These are phyloP conservation scores for Euptelea pleiosperma DNA, from an alignment of 164 flowering plant genomes.

Conservation along the genomic window DNA sequence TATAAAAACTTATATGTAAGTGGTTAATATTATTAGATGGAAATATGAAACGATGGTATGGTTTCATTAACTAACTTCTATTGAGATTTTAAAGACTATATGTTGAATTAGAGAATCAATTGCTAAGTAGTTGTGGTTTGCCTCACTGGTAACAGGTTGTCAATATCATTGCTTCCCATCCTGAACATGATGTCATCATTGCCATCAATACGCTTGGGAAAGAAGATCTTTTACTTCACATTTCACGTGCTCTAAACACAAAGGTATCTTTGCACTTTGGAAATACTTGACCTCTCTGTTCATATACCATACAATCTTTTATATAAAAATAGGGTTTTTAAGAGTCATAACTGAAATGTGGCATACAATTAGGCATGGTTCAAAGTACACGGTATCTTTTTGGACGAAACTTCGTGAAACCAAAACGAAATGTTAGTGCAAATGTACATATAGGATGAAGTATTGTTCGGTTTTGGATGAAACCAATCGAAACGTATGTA, in stretches of 20 bases:
- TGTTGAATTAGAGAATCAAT: neutral
- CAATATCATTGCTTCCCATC: conserved; percentile 67
- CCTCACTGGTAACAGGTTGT: conserved; percentile 46
- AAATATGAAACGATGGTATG: no score
- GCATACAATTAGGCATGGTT: no score
- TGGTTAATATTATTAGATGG: no score
- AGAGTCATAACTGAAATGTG: no score
- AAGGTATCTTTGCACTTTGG: conserved; percentile 41
- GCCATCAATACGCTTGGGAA: conserved; percentile 80
- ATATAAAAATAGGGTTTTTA: no score
- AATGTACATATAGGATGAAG: no score
- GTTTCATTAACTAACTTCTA: neutral
- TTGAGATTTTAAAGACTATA: neutral
- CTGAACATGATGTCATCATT: conserved; percentile 69
- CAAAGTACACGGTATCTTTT: no score
- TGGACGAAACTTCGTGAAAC: no score
- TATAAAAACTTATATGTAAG: no score
- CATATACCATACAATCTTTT: neutral
- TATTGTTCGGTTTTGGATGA: no score
- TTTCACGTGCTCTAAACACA: conserved; percentile 47
- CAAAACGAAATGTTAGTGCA: no score
- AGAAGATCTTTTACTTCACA: conserved; percentile 74
- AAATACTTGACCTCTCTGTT: neutral
- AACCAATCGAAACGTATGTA: no score
- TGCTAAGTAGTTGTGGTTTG: neutral